phyloP scores from a whole-genome alignment of 768 basidiomycete species.

The Phylloporus scabripes region DNA sequence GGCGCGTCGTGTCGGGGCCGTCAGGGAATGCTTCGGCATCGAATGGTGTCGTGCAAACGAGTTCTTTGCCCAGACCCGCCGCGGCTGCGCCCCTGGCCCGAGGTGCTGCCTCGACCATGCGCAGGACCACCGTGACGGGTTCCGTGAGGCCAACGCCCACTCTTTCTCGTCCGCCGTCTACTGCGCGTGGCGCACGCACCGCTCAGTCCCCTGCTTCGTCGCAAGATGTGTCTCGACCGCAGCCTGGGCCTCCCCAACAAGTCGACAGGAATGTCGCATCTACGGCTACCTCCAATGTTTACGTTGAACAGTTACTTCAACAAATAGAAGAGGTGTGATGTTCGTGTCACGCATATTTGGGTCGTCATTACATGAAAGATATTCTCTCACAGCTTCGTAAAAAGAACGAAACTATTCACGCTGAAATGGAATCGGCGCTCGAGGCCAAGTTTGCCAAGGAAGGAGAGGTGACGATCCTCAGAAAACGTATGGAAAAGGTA shows the following conservation, averaged over 20 bases:
- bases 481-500: conserved; percentile 67
- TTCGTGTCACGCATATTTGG: conserved; percentile 4
- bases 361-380: conserved; percentile 8
- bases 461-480: conserved; percentile 64
- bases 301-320: conserved; percentile 21
- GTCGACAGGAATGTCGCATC: conserved; percentile 3
- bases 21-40: conserved; percentile 9
- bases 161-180: conserved; percentile 12
- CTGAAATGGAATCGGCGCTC: conserved; percentile 42
- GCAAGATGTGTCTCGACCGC: conserved; percentile 16
- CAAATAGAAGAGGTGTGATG: conserved; percentile 46
- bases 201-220: conserved; percentile 15
- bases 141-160: conserved; percentile 5
- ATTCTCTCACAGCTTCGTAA: conserved; percentile 40
- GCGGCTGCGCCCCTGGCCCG: conserved; percentile 10
- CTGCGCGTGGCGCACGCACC: conserved; percentile 10
- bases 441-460: conserved; percentile 54
- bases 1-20: conserved; percentile 7
- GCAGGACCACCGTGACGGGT: conserved; percentile 8
- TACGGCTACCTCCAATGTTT: background rate
- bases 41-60: conserved; percentile 6
- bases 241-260: conserved; percentile 9
- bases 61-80: conserved; percentile 5
- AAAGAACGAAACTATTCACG: conserved; percentile 44
- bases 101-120: conserved; percentile 10